Percentiles rank a stretch among this genome's conserved stretches.
These are phyloP conservation scores for Bassia scoparia DNA, from an alignment of 148 eudicot species.

Conservation along the genomic window DNA sequence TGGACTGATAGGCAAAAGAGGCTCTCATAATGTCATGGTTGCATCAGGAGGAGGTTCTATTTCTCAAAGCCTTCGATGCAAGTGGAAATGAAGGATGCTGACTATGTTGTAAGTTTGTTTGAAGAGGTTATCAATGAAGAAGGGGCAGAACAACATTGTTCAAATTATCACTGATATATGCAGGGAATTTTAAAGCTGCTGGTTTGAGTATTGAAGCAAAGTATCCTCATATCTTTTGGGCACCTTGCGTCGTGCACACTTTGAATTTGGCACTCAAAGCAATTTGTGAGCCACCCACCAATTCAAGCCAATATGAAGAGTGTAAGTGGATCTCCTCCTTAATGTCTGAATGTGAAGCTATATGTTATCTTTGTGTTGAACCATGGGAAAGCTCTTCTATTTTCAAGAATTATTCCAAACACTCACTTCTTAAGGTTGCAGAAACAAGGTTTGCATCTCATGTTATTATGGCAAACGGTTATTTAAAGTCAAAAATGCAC, in stretches of 20 bases:
- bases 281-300: neutral
- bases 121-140: neutral
- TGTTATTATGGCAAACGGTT: too few species aligned
- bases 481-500: too few species aligned
- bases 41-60: neutral
- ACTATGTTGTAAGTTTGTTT: neutral
- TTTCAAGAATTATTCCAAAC: too few species aligned
- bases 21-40: neutral
- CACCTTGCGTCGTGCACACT: neutral
- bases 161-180: constrained; percentile 4
- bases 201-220: neutral
- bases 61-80: neutral
- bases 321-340: neutral
- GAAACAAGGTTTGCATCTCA: too few species aligned
- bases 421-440: too few species aligned
- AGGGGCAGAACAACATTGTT: neutral
- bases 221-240: constrained; percentile 3
- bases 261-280: neutral
- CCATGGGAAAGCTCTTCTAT: too few species aligned
- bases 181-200: neutral
- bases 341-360: neutral
- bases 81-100: neutral
- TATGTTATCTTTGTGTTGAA: too few species aligned
- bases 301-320: neutral
- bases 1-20: neutral